Conservation (phyloP, 257 asterid genomes). For the Nicotiana undulata region DNA sequence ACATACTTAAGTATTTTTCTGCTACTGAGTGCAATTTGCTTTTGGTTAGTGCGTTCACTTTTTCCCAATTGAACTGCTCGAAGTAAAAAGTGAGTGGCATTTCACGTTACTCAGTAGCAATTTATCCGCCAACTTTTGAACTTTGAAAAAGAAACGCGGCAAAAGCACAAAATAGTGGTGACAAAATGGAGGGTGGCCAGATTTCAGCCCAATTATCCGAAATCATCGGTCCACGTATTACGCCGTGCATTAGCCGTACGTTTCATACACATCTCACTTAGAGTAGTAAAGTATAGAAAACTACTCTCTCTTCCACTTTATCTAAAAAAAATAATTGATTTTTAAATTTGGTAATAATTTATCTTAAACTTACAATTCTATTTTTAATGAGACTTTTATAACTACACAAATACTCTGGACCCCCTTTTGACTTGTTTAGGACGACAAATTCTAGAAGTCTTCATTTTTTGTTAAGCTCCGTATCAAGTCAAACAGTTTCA, state of each 20-base stretch:
- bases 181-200: background rate
- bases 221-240: slow-evolving; percentile 33
- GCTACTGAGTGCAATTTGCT: background rate
- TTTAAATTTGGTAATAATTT: no score
- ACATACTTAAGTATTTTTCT: background rate
- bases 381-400: no score
- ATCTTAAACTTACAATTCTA: no score
- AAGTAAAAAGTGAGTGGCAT: background rate
- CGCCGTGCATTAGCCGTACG: slow-evolving; percentile 30
- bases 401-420: no score
- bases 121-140: background rate
- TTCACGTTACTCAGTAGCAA: background rate
- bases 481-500: no score
- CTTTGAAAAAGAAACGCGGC: background rate
- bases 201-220: slow-evolving; percentile 21
- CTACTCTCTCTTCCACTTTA: no score
- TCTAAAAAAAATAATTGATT: no score
- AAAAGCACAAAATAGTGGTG: background rate
- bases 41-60: background rate
- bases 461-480: no score
- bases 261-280: background rate
- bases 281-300: slow-evolving; percentile 6
- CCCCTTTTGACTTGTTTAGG: no score
- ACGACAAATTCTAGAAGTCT: no score
- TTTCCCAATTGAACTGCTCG: background rate